These are phyloP conservation scores for Suillus lakei DNA, from an alignment of 768 basidiomycete species.

Conservation along the genomic window DNA sequence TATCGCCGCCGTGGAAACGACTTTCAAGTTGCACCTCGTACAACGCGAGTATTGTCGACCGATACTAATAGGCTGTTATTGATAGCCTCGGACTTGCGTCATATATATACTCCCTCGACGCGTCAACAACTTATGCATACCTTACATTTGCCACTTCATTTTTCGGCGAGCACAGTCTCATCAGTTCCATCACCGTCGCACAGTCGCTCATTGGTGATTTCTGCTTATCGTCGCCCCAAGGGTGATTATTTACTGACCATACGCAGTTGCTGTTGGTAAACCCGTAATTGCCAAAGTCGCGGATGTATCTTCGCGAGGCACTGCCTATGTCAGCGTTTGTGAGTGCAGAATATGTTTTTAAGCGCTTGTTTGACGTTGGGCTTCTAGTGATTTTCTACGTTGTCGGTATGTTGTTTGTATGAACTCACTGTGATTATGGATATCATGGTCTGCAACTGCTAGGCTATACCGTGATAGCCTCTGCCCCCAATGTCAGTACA, in stretches of 20 bases:
- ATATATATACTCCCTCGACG: constrained; percentile 79
- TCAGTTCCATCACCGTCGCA: constrained; percentile 58
- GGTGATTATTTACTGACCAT: constrained; percentile 18
- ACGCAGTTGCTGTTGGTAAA: constrained; percentile 54
- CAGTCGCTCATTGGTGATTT: constrained; percentile 58
- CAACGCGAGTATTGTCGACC: neutral
- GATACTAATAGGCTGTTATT: neutral
- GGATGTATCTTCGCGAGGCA: constrained; percentile 70
- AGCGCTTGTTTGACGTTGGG: neutral
- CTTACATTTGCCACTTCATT: constrained; percentile 59
- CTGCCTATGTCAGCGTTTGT: constrained; percentile 63
- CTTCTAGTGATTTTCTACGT: constrained; percentile 60
- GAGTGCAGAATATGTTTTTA: constrained; percentile 29
- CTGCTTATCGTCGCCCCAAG: neutral
- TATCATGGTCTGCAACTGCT: neutral
- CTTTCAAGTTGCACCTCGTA: neutral
- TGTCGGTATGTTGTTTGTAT: constrained; percentile 44
- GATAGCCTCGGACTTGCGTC: constrained; percentile 64
- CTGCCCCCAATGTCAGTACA: constrained; percentile 47
- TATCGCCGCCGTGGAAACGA: neutral
- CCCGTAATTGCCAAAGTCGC: constrained; percentile 77
- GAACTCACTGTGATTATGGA: neutral
- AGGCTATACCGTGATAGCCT: constrained; percentile 61
- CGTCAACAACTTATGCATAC: constrained; percentile 70
- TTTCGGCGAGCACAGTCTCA: constrained; percentile 56